phyloP scores from a whole-genome alignment of 73 alveolate genomes.

The Paramecium caudatum region DNA sequence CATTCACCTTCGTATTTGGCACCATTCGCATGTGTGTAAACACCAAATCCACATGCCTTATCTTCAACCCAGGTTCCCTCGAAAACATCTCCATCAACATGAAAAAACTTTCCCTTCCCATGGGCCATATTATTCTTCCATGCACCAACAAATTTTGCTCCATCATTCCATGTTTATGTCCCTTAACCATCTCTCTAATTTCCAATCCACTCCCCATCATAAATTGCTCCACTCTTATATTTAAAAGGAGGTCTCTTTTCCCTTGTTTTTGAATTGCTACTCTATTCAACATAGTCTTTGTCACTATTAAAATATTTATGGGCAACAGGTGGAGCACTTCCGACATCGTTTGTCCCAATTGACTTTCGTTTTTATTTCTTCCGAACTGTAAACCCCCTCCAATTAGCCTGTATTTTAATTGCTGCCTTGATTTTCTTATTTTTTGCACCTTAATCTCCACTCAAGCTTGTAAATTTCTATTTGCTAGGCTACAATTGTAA shows the following conservation, averaged over 20 bases:
- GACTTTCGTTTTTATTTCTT: not conserved
- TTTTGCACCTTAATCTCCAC: slow-evolving; percentile 25
- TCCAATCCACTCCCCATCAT: slow-evolving; percentile 79
- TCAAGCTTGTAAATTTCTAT: not conserved
- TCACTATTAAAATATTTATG: slow-evolving; percentile 46
- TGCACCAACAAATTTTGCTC: slow-evolving; percentile 73
- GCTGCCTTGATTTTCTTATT: slow-evolving; percentile 15
- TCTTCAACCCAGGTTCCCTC: slow-evolving; percentile 78
- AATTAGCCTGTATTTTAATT: not conserved
- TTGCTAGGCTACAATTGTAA: not conserved
- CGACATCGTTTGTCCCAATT: slow-evolving; percentile 1
- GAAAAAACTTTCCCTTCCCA: slow-evolving; percentile 79
- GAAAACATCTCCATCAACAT: slow-evolving; percentile 78
- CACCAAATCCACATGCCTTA: slow-evolving; percentile 78
- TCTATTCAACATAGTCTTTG: not conserved
- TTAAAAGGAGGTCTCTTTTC: slow-evolving; percentile 76
- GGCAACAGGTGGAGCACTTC: not conserved
- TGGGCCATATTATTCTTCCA: slow-evolving; percentile 80
- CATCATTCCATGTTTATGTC: slow-evolving; percentile 73
- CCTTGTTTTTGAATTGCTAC: slow-evolving; percentile 23
- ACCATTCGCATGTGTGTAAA: slow-evolving; percentile 75
- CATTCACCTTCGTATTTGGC: slow-evolving; percentile 82
- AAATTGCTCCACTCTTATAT: slow-evolving; percentile 75
- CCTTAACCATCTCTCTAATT: slow-evolving; percentile 75
- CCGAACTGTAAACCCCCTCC: slow-evolving; percentile 56